A percentile compares a stretch with the other conserved stretches of the same genome.
phyloP scores from a whole-genome alignment of 495 filamentous ascomycete species.

The Lentithecium fluviatile region DNA sequence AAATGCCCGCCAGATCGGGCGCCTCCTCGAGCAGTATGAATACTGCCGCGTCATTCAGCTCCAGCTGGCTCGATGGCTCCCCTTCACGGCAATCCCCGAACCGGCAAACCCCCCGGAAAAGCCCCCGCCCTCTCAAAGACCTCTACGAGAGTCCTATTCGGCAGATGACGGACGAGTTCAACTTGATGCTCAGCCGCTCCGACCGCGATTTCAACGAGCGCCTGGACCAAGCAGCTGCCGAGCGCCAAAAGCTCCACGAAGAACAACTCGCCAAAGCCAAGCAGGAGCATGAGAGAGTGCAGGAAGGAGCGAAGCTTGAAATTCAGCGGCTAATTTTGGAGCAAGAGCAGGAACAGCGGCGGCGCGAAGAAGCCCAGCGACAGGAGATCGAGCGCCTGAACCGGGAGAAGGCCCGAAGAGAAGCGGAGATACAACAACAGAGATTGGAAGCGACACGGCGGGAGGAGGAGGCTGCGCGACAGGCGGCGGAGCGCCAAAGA shows the following conservation, averaged over 20 bases:
- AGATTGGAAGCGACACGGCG: constrained; percentile 12
- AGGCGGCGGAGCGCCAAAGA: constrained; percentile 15
- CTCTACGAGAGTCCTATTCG: constrained; percentile 20
- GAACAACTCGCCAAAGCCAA: constrained; percentile 62
- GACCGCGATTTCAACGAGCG: constrained; percentile 28
- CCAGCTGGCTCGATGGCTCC: constrained; percentile 16
- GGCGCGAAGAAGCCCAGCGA: constrained; percentile 33
- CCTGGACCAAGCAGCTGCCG: constrained; percentile 17
- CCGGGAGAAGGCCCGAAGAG: constrained; percentile 17
- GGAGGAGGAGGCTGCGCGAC: constrained; percentile 15
- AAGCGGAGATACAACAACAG: constrained; percentile 15
- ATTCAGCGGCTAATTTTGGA: constrained; percentile 7
- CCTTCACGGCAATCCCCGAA: constrained; percentile 17
- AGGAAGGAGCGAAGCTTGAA: constrained; percentile 55
- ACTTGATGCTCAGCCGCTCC: constrained; percentile 32
- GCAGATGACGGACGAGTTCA: constrained; percentile 36
- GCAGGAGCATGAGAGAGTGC: constrained; percentile 61
- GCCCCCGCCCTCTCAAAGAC: neutral
- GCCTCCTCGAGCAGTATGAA: constrained; percentile 20
- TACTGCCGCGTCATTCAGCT: constrained; percentile 12
- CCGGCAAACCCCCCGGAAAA: constrained; percentile 13
- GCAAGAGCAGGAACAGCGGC: constrained; percentile 32
- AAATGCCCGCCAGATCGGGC: constrained; percentile 19
- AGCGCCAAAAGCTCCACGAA: constrained; percentile 46
- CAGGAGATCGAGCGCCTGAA: constrained; percentile 29